Base-by-base conservation (phyloP, 306 rosid genomes). In the Pueraria montana region DNA sequence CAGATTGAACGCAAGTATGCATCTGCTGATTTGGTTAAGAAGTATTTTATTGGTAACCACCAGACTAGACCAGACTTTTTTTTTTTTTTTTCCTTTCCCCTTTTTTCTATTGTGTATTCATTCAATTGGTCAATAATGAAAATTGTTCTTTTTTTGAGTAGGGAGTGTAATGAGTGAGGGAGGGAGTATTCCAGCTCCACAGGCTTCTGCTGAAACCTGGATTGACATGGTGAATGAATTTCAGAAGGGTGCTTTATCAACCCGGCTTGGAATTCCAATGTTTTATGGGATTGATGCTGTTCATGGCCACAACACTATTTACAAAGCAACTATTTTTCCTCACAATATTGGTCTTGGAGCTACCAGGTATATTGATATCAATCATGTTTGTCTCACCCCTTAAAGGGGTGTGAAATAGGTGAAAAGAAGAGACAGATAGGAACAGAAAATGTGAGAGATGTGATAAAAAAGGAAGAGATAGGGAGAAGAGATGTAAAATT, bases 261-360 rank as follows among this genome's bases (percentile, higher is more conserved):
- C 86, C 14, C 72, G 86, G 80, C 89, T 88, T 36, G 91, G 87
- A 53, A 88, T 88, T 77, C 91, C 91, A 7, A 62, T 83, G 56
- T 83, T 88, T 77, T 88, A 88, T 83, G 91, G 91, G 72, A 88
- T 88, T 77, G 91, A 88, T 88, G 91, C 84, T 5, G 84, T 88
- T 77, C 91, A 88, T 77, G 91, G 91, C 8, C 89, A 88, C 32
- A 69, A 20, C 45, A 50, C 80, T 66, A 80, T 88, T 18, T 88
- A 88, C 27, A 86, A 80, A 63, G 91, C 91, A 48, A 88, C 89
- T 16, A 72, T 88, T 73, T 88, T 88, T 17, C 91, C 91, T 67
- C 91, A 88, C 46, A 88, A 88, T 49, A 63, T 88, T 72, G 91
- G 89, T 9, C 86, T 88, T n/a, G 91, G 91, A 66, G 91, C 91